phyloP scores from a whole-genome alignment of 2,329 filamentous ascomycete species.

The Aspergillus japonicus region DNA sequence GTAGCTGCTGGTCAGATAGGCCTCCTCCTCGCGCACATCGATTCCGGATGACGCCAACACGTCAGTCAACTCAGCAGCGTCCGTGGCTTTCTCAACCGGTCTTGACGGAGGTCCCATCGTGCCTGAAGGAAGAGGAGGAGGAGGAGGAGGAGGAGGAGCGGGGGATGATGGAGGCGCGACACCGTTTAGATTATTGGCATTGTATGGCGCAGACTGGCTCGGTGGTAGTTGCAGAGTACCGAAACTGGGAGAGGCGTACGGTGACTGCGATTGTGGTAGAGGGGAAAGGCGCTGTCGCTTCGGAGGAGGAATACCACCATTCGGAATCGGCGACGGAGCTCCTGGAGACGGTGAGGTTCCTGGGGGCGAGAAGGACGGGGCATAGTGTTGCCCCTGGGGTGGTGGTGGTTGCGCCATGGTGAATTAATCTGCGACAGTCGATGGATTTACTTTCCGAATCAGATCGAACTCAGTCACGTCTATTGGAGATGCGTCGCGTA shows the following conservation, averaged over 20 bases:
- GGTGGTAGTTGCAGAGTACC: conserved; percentile 48
- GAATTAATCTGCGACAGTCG: conserved; percentile 8
- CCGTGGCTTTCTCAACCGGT: conserved; percentile 53
- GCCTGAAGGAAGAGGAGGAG: conserved; percentile 43
- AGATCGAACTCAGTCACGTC: conserved; percentile 23
- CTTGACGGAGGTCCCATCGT: conserved; percentile 65
- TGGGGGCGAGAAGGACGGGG: conserved; percentile 62
- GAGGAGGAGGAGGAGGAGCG: conserved; percentile 40
- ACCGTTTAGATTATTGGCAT: conserved; percentile 50
- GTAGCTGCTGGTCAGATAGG: conserved; percentile 65
- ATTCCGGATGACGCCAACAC: conserved; percentile 82
- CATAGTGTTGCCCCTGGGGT: conserved; percentile 38
- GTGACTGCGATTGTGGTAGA: conserved; percentile 61
- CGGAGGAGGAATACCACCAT: conserved; percentile 59
- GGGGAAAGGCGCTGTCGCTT: conserved; percentile 73
- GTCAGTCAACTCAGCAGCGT: conserved; percentile 73
- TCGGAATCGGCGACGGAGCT: conserved; percentile 49
- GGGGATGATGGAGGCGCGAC: conserved; percentile 49
- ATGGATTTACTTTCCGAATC: conserved; percentile 8
- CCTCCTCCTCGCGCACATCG: conserved; percentile 82
- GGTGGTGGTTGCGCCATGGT: conserved; percentile 62
- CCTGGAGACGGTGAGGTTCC: conserved; percentile 63
- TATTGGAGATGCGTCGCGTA: conserved; percentile 27
- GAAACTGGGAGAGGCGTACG: conserved; percentile 63
- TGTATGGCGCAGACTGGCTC: conserved; percentile 31